Evolutionary conservation across 345 rosid species (phyloP).

Genomic region (Dimocarpus longan): DNA sequence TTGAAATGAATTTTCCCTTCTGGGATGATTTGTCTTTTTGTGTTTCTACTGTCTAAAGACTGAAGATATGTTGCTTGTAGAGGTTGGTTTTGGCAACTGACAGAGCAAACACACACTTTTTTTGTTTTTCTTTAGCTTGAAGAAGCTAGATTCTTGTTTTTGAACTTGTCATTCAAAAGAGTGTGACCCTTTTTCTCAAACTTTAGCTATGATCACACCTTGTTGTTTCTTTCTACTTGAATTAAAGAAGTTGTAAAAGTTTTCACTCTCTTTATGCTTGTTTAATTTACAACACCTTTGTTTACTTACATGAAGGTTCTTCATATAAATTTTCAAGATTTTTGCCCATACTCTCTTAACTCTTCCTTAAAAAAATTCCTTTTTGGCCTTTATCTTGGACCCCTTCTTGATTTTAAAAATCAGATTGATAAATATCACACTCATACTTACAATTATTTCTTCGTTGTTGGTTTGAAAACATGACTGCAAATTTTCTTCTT

Average conservation of each 20-base stretch:
- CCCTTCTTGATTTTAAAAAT: neutral
- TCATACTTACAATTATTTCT: neutral
- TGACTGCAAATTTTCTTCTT: neutral
- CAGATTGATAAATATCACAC: too few relatives aligned
- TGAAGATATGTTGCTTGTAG: neutral
- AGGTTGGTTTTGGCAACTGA: conserved; percentile 4
- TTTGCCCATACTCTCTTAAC: neutral
- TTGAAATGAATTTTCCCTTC: neutral
- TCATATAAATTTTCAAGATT: neutral
- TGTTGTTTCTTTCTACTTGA: neutral
- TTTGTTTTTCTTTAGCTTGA: neutral
- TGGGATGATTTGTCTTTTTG: conserved; percentile 2
- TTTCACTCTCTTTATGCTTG: neutral
- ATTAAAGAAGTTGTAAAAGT: neutral
- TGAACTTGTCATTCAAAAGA: neutral
- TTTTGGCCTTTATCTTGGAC: neutral
- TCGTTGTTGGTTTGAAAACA: neutral
- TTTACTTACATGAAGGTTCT: conserved; percentile 7
- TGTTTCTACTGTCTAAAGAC: neutral
- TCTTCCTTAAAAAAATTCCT: neutral
- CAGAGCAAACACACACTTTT: neutral
- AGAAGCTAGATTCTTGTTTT: neutral
- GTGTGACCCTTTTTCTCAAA: neutral
- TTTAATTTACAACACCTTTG: conserved; percentile 7
- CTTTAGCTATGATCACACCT: neutral